Percentiles rank a stretch among this genome's conserved stretches.
Conservation (phyloP, 208 protist species). For the Leishmania tropica region DNA sequence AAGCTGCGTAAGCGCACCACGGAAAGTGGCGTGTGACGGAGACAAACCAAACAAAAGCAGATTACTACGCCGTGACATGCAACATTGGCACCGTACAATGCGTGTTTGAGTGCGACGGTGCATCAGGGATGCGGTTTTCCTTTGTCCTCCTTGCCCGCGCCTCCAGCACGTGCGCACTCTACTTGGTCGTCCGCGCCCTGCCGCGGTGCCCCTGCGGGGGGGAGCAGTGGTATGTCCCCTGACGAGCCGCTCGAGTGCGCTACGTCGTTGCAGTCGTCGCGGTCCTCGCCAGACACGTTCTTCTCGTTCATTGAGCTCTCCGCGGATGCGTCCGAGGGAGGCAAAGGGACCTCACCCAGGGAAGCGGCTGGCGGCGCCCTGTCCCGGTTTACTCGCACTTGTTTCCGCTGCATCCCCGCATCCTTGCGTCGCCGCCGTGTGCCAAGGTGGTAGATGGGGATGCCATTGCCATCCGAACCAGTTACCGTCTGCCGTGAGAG, state of each 20-base stretch:
- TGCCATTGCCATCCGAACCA: conserved; percentile 61
- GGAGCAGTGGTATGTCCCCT: too few species aligned
- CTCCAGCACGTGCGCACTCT: neutral
- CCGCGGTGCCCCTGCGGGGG: neutral
- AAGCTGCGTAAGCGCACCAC: neutral
- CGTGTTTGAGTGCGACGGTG: neutral
- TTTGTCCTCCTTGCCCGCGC: neutral
- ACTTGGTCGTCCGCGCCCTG: neutral
- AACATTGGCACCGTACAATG: conserved; percentile 10
- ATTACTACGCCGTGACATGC: neutral
- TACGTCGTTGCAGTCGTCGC: neutral
- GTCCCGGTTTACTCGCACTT: conserved; percentile 55
- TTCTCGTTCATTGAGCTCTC: neutral
- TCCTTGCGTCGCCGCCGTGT: conserved; percentile 58
- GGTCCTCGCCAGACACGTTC: neutral
- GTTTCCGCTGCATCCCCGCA: conserved; percentile 51
- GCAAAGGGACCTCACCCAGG: neutral
- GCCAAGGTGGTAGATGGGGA: conserved; percentile 81
- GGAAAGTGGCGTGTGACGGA: neutral
- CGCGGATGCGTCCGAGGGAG: neutral
- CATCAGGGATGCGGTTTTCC: neutral
- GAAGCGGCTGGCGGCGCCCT: conserved; percentile 8
- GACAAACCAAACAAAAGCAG: conserved; percentile 15
- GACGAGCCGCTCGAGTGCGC: conserved; percentile 1
- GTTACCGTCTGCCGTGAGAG: conserved; percentile 56